Percentiles rank a stretch among this genome's conserved stretches.
Evolutionary conservation across 371 early-diverging fungal species (phyloP).

Genomic region (Blakeslea trispora): DNA sequence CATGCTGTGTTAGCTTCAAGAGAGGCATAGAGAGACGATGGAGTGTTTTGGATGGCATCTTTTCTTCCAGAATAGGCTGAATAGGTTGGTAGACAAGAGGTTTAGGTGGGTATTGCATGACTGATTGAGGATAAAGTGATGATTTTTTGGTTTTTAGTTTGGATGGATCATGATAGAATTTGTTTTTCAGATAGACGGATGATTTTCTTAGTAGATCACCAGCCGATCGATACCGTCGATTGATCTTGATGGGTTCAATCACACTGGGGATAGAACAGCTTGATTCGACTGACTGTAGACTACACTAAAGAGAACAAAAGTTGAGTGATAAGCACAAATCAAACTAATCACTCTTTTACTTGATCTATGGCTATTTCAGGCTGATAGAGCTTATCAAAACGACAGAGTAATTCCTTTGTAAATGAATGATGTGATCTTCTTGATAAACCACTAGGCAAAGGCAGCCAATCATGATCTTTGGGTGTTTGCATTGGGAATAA

Average conservation of each 20-base stretch:
- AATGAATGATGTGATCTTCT: slow-evolving; percentile 28
- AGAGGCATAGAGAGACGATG: slow-evolving; percentile 24
- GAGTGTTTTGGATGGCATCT: slow-evolving; percentile 8
- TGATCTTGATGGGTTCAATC: too few relatives aligned
- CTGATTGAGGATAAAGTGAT: slow-evolving; percentile 18
- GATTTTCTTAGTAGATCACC: slow-evolving; percentile 28
- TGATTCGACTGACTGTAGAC: neutral
- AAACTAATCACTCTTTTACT: too few relatives aligned
- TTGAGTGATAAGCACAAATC: too few relatives aligned
- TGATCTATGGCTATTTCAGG: neutral
- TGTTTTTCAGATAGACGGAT: slow-evolving; percentile 23
- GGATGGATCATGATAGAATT: slow-evolving; percentile 8
- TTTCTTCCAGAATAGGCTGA: slow-evolving; percentile 20
- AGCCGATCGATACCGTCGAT: slow-evolving; percentile 14
- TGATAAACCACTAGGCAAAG: slow-evolving; percentile 34
- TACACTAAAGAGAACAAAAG: neutral
- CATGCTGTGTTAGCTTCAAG: slow-evolving; percentile 3
- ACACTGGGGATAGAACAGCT: too few relatives aligned
- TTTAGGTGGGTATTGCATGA: slow-evolving; percentile 36
- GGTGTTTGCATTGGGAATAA: slow-evolving; percentile 1
- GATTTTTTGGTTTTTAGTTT: slow-evolving; percentile 1
- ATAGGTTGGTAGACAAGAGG: slow-evolving; percentile 33
- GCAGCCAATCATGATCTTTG: slow-evolving; percentile 25
- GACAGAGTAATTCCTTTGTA: slow-evolving; percentile 26
- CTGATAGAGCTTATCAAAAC: slow-evolving; percentile 21